Evolutionary conservation across 306 rosid species (phyloP), one percentile per base, ranked within the genome.

Genomic region (Pyrus communis): DNA sequence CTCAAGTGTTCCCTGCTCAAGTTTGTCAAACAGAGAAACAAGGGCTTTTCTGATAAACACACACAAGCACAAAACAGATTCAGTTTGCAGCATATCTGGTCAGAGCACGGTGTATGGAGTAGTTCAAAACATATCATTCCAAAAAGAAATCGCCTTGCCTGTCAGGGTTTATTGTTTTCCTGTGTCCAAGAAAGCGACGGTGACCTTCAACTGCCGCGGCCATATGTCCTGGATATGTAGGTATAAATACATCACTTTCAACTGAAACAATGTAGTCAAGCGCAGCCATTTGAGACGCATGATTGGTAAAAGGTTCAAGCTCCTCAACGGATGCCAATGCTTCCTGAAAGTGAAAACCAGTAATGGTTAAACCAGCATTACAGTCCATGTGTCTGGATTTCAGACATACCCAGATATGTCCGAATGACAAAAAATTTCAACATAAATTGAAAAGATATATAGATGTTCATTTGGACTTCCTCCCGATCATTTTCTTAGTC

Each of bases 131-230:
- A 57, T 33, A 35, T 64, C 14, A 49, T 27, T 60, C 35, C 12
- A 71, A 75, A 69, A 65, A 71, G 59, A 74, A 78, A 66, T 61
- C 22, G 79, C 42, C 81, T 25, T 83, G 92, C 98, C 97, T 86
- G 73, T 92, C 97, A 52, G 97, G 98, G 58, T 85, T 73, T 77
- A 95, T 87, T 11, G 98, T 95, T 85, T 88, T 95, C 80, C 89
- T 91, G 80, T 95, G 96, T 45, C 96, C 96, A 74, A 95, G 79
- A 85, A 86, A 95, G 80, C 97, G 87, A 18, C 97, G 96, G 78
- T 95, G 97, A 15, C 98, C 98, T 89, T 92, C 97, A 45, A 95
- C 97, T 46, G 98, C 91, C 84, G 97, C 86, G 58, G 97, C 97
- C 98, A 95, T 92, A 84, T 95, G 92, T 77, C 98, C 98, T 6